phyloP scores from a whole-genome alignment of 495 filamentous ascomycete species.

The Tuber magnatum region DNA sequence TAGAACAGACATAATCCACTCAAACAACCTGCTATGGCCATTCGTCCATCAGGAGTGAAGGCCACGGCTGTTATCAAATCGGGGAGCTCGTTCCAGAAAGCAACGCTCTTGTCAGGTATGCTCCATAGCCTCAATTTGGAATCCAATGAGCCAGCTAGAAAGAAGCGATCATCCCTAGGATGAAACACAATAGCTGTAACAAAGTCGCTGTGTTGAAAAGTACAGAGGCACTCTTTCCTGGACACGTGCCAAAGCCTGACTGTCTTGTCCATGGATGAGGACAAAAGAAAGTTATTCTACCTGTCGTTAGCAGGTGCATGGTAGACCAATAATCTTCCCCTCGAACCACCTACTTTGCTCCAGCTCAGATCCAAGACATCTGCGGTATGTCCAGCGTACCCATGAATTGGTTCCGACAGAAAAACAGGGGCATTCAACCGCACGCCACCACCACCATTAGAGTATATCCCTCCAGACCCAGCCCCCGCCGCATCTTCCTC shows the following conservation, averaged over 20 bases:
- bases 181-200: slow-evolving; percentile 94
- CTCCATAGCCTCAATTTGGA: slow-evolving; percentile 91
- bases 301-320: slow-evolving; percentile 13
- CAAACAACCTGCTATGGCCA: slow-evolving; percentile 79
- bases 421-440: slow-evolving; percentile 90
- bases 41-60: slow-evolving; percentile 87
- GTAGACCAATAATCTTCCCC: slow-evolving; percentile 3
- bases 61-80: slow-evolving; percentile 90
- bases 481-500: slow-evolving; percentile 57
- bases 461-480: slow-evolving; percentile 42
- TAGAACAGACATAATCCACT: slow-evolving; percentile 86
- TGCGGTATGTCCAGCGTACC: slow-evolving; percentile 77
- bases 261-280: slow-evolving; percentile 97
- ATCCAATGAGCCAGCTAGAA: slow-evolving; percentile 87
- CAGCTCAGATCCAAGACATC: slow-evolving; percentile 90
- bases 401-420: slow-evolving; percentile 61
- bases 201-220: slow-evolving; percentile 94
- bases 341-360: slow-evolving; percentile 63
- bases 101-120: slow-evolving; percentile 92
- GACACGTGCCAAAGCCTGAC: slow-evolving; percentile 91
- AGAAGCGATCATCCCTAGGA: slow-evolving; percentile 91
- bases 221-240: slow-evolving; percentile 78
- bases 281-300: slow-evolving; percentile 90
- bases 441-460: slow-evolving; percentile 44
- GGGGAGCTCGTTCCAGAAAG: slow-evolving; percentile 71